phyloP scores from a whole-genome alignment of 176 grass and related monocot species.

The Lolium perenne region DNA sequence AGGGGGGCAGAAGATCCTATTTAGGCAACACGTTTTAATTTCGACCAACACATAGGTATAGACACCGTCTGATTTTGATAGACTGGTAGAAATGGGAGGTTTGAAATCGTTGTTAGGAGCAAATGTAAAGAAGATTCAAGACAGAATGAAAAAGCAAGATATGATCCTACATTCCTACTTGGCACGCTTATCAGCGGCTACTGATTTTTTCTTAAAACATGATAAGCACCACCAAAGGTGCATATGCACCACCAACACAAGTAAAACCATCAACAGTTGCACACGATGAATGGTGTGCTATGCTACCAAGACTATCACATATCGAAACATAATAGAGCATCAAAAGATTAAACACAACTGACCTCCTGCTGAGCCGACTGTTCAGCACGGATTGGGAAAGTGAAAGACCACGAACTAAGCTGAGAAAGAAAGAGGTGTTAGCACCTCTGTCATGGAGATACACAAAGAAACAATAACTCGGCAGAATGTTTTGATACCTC shows the following conservation, averaged over 20 bases:
- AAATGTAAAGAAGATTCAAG: background rate
- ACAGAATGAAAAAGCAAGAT: background rate
- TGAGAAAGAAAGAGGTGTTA: slow-evolving; percentile 58
- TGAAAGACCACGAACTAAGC: slow-evolving; percentile 84
- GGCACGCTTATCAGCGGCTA: background rate
- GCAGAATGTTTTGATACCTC: slow-evolving; percentile 55
- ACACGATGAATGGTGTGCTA: background rate
- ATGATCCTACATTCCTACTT: background rate
- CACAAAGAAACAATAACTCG: background rate
- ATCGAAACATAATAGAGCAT: slow-evolving; percentile 29
- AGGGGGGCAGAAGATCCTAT: background rate
- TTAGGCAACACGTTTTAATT: background rate
- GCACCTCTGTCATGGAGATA: background rate
- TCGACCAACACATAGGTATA: background rate
- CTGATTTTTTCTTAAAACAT: background rate
- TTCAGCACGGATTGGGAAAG: slow-evolving; percentile 64
- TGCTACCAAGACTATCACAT: background rate
- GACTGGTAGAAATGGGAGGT: background rate
- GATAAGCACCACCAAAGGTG: background rate
- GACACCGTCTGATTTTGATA: background rate
- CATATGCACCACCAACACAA: background rate
- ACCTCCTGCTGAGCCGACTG: slow-evolving; percentile 69
- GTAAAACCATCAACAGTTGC: background rate
- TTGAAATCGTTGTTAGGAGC: background rate
- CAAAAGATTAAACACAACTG: slow-evolving; percentile 11